phyloP scores from a whole-genome alignment of 371 early-diverging fungal genomes.

The Mortierella sp. region DNA sequence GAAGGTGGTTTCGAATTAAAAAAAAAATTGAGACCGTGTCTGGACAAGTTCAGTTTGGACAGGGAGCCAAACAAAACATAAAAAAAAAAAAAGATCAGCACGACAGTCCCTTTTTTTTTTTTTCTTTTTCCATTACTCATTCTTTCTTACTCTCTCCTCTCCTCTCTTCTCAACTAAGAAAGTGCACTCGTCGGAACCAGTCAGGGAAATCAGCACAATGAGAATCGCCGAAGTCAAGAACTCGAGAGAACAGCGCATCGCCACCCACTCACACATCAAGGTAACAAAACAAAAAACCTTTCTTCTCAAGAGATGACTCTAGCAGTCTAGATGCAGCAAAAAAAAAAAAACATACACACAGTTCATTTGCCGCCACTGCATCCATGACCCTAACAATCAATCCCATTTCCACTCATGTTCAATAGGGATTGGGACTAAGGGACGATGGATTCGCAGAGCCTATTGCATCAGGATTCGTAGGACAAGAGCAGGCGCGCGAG shows the following conservation, averaged over 20 bases:
- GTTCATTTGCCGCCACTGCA: not conserved
- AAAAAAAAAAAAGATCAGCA: not conserved
- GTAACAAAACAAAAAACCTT: slow-evolving; percentile 4
- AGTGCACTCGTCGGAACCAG: no score
- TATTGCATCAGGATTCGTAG: slow-evolving; percentile 93
- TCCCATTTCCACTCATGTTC: not conserved
- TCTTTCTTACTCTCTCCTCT: not conserved
- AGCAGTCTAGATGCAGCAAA: no score
- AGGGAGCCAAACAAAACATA: not conserved
- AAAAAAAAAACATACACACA: not conserved
- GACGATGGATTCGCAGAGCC: slow-evolving; percentile 92
- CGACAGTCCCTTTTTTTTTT: not conserved
- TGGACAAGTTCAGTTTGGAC: not conserved
- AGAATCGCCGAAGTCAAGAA: slow-evolving; percentile 86
- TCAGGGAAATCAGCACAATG: slow-evolving; percentile 58
- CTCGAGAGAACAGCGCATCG: slow-evolving; percentile 91
- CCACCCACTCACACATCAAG: slow-evolving; percentile 97
- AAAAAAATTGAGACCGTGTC: no score
- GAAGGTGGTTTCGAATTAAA: no score
- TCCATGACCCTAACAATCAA: not conserved
- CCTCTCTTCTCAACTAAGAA: not conserved
- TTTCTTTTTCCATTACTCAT: not conserved
- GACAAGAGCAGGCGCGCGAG: slow-evolving; percentile 96
- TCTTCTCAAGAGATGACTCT: not conserved
- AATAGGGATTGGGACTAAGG: slow-evolving; percentile 77